These are phyloP conservation scores for Extremus antarcticus DNA, from an alignment of 495 filamentous ascomycete genomes.

Conservation along the genomic window DNA sequence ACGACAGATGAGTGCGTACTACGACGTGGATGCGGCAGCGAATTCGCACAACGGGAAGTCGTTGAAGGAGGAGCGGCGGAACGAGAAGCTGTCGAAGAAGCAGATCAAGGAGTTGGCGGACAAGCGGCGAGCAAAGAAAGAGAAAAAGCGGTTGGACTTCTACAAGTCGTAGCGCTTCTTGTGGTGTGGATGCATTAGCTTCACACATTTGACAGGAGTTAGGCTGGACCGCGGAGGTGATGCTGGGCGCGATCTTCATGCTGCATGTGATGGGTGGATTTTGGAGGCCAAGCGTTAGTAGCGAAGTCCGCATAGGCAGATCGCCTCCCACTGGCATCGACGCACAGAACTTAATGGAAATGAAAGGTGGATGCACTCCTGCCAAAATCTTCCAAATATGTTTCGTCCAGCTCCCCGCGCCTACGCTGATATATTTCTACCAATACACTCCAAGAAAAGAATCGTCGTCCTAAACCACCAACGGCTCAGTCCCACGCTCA, in stretches of 20 bases:
- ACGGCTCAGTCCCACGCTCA: neutral
- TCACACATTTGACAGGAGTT: too few species aligned
- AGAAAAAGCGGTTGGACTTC: conserved; percentile 90
- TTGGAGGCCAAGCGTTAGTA: too few species aligned
- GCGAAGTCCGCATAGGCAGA: neutral
- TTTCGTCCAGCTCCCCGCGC: neutral
- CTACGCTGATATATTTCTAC: neutral
- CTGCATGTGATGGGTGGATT: neutral
- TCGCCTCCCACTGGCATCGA: neutral
- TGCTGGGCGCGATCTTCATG: too few species aligned
- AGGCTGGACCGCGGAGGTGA: too few species aligned
- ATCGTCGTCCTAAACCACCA: neutral
- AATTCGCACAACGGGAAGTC: conserved; percentile 87
- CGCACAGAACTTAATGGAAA: neutral
- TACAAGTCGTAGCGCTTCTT: conserved; percentile 30
- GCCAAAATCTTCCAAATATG: neutral
- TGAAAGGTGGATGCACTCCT: neutral
- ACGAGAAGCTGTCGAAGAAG: conserved; percentile 76
- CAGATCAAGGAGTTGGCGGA: conserved; percentile 68
- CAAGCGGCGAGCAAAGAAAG: conserved; percentile 67
- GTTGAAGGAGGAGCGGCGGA: conserved; percentile 77
- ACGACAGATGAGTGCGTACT: conserved; percentile 88
- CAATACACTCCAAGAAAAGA: neutral
- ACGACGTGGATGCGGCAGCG: conserved; percentile 95
- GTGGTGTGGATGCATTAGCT: too few species aligned